These are phyloP conservation scores for Camellia granthamiana DNA, from an alignment of 148 eudicot species.

Conservation along the genomic window DNA sequence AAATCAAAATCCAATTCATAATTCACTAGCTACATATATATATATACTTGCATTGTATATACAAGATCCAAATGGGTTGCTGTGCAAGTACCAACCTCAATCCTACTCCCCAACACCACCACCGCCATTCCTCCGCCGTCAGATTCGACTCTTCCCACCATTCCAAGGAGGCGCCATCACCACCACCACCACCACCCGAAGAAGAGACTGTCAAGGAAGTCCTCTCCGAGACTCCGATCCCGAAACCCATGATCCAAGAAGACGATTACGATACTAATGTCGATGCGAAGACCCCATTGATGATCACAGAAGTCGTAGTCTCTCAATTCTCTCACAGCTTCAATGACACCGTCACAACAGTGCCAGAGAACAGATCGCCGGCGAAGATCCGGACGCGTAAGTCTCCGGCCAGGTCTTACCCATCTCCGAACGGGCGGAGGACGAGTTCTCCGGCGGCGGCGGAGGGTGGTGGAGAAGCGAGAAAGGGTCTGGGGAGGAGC, in stretches of 20 bases:
- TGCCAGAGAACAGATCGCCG: constrained; percentile 32
- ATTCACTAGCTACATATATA: background rate
- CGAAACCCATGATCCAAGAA: constrained; percentile 9
- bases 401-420: constrained; percentile 45
- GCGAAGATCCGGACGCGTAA: constrained; percentile 21
- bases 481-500: constrained; percentile 38
- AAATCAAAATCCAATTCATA: background rate
- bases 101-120: constrained; percentile 18
- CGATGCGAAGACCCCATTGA: background rate
- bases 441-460: constrained; percentile 38
- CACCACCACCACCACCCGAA: background rate
- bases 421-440: constrained; percentile 43
- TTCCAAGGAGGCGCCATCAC: constrained; percentile 21
- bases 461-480: constrained; percentile 8
- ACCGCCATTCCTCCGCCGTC: background rate
- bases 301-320: constrained; percentile 20
- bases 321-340: constrained; percentile 47
- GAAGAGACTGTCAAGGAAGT: constrained; percentile 78
- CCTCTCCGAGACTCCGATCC: constrained; percentile 49
- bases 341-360: constrained; percentile 41
- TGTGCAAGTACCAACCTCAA: constrained; percentile 38
- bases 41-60: background rate
- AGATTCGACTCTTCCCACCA: background rate
- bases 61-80: constrained; percentile 46
- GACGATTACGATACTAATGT: background rate